A percentile compares a stretch with the other conserved stretches of the same genome.
These are phyloP conservation scores for Pittosporum tobira DNA, from an alignment of 129 eudicot genomes.

Conservation along the genomic window DNA sequence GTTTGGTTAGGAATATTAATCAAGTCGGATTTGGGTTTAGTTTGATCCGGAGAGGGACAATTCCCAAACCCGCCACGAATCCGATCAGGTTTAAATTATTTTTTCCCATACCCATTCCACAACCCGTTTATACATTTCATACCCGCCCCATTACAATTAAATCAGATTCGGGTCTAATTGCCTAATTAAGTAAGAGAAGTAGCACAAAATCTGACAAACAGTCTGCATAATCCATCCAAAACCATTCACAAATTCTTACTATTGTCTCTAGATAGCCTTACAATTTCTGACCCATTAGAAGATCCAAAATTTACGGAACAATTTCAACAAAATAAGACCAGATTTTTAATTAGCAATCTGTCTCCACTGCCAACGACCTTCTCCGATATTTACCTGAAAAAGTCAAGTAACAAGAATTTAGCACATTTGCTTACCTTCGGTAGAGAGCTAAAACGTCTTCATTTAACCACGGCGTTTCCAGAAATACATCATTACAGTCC, in stretches of 20 bases:
- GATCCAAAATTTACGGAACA: neutral
- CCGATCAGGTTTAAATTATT: neutral
- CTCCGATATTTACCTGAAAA: constrained; percentile 25
- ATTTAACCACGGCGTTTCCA: constrained; percentile 44
- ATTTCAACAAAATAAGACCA: too few species aligned
- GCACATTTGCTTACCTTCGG: constrained; percentile 41
- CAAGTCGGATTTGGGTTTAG: too few species aligned
- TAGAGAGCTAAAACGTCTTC: constrained; percentile 43
- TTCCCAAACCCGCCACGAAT: too few species aligned
- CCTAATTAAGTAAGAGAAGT: neutral
- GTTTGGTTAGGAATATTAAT: too few species aligned
- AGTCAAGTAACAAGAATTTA: neutral
- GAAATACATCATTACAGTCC: constrained; percentile 58
- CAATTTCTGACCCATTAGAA: neutral
- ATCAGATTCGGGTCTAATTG: too few species aligned
- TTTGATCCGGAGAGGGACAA: too few species aligned
- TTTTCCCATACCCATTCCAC: too few species aligned
- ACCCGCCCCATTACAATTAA: too few species aligned
- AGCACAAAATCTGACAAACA: neutral
- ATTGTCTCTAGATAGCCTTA: neutral
- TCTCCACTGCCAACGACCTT: too few species aligned
- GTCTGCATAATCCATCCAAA: neutral
- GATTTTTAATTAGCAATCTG: too few species aligned
- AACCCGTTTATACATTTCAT: too few species aligned
- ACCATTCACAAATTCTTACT: neutral